These are phyloP conservation scores for Pyrenophora tritici-repentis DNA, from an alignment of 2,329 filamentous ascomycete genomes.

Conservation along the genomic window DNA sequence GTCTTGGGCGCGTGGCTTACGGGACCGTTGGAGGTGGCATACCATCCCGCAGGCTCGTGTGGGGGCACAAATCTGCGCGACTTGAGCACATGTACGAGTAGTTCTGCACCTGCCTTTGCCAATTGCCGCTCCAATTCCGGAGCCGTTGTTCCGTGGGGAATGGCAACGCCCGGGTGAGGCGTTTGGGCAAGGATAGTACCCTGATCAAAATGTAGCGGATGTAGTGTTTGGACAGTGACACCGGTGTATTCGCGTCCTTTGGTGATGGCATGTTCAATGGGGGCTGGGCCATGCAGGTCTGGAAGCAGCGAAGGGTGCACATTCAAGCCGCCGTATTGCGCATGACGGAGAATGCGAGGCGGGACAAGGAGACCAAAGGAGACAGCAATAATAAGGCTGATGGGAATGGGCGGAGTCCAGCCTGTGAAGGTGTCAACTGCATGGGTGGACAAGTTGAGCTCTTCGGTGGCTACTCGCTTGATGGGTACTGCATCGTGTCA, in stretches of 20 bases:
- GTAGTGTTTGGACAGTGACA: conserved; percentile 84
- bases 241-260: conserved; percentile 66
- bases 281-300: conserved; percentile 83
- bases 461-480: conserved; percentile 62
- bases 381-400: conserved; percentile 84
- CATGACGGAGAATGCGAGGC: conserved; percentile 68
- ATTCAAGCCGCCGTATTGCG: conserved; percentile 87
- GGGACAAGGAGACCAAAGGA: conserved; percentile 94
- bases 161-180: conserved; percentile 57
- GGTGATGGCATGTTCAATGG: conserved; percentile 83
- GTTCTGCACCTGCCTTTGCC: conserved; percentile 67
- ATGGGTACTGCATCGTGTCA: conserved; percentile 67
- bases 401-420: conserved; percentile 62
- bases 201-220: conserved; percentile 75
- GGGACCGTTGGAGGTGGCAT: conserved; percentile 23
- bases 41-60: conserved; percentile 47
- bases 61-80: conserved; percentile 69
- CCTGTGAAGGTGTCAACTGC: conserved; percentile 79
- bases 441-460: conserved; percentile 70
- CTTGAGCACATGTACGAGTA: conserved; percentile 71
- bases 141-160: conserved; percentile 58
- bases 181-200: conserved; percentile 74
- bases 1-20: conserved; percentile 72
- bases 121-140: conserved; percentile 58
- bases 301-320: conserved; percentile 91